phyloP scores from a whole-genome alignment of 176 grass and related monocot genomes.

The Avena eriantha region DNA sequence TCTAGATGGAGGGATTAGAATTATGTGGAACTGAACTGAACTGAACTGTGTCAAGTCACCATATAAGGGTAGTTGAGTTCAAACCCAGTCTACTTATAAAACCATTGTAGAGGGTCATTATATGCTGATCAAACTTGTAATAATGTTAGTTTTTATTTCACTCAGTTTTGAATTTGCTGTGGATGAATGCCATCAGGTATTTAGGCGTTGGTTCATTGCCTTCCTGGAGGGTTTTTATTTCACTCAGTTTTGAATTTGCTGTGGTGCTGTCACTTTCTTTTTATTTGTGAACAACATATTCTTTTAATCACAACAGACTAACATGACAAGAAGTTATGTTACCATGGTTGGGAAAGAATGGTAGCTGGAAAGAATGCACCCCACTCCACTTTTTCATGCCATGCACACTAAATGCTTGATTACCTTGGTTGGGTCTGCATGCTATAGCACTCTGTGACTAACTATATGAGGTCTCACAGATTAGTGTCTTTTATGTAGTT shows the following conservation, averaged over 20 bases:
- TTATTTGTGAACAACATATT: conserved; percentile 4
- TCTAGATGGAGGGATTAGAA: neutral
- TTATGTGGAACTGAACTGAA: neutral
- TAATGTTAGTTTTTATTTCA: neutral
- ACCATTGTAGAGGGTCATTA: neutral
- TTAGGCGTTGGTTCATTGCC: neutral
- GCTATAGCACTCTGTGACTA: conserved; percentile 6
- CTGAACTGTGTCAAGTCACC: neutral
- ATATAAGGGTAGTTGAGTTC: neutral
- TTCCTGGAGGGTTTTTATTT: neutral
- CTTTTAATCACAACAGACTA: neutral
- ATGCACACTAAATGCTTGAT: neutral
- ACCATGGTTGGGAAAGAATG: too few species aligned
- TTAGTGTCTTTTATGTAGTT: conserved; percentile 18
- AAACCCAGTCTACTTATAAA: neutral
- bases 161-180: neutral
- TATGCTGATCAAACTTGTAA: conserved; percentile 11
- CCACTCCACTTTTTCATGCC: conserved; percentile 5
- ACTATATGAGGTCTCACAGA: neutral
- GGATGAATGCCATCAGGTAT: neutral
- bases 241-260: neutral
- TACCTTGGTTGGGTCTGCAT: neutral
- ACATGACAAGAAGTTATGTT: neutral
- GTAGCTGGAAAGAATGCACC: neutral
- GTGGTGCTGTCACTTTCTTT: neutral